Percentiles rank a stretch among this genome's conserved stretches.
Conservation (phyloP, 2,329 filamentous ascomycete species). For the Exophiala phaeomuriformis region DNA sequence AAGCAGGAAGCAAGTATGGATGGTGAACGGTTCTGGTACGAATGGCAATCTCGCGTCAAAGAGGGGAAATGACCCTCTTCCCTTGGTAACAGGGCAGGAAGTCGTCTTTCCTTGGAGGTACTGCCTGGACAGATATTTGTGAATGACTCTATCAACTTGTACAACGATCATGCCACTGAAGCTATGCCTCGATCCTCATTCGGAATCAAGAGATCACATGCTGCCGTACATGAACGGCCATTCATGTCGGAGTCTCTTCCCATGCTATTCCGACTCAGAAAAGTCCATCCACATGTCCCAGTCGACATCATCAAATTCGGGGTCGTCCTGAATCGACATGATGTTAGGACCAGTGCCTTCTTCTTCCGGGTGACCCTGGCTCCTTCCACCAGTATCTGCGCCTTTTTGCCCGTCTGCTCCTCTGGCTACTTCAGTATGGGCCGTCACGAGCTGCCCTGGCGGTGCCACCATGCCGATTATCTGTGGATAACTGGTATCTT, state of each 20-base stretch:
- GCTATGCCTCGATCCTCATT: neutral
- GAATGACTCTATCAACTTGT: neutral
- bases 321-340: neutral
- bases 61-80: neutral
- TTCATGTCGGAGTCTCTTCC: neutral
- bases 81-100: neutral
- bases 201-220: neutral
- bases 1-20: conserved; percentile 76
- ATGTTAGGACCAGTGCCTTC: neutral
- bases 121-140: neutral
- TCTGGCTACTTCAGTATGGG: neutral
- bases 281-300: neutral
- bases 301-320: neutral
- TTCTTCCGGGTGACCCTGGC: neutral
- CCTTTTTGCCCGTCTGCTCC: neutral
- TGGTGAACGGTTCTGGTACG: conserved; percentile 47
- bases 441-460: neutral
- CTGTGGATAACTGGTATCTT: neutral
- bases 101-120: neutral
- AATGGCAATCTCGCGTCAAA: neutral
- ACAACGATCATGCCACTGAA: neutral
- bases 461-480: neutral
- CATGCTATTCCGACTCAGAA: neutral
- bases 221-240: neutral
- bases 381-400: neutral